A percentile compares a stretch with the other conserved stretches of the same genome.
Evolutionary conservation across 305 asterid genomes (phyloP).

Genomic region (Nicotiana rustica): DNA sequence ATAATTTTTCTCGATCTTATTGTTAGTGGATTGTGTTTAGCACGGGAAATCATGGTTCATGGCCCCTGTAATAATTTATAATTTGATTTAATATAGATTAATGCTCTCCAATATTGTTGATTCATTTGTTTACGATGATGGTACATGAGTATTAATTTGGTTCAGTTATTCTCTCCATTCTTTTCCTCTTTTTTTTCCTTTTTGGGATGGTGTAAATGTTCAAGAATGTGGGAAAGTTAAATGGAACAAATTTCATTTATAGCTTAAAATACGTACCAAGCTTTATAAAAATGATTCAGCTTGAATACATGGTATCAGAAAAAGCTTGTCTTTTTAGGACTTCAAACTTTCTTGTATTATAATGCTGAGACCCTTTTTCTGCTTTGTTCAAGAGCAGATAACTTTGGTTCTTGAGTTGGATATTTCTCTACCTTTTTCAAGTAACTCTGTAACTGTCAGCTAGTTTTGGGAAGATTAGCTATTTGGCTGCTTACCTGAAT

Average conservation of each 20-base stretch:
- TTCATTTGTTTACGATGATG: background rate
- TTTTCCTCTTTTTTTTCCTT: background rate
- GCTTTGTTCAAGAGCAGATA: too few species aligned
- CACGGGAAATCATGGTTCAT: background rate
- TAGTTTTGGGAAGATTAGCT: too few species aligned
- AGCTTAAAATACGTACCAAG: background rate
- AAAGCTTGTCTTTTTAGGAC: background rate
- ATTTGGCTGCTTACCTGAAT: too few species aligned
- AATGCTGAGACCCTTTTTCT: too few species aligned
- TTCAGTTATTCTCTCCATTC: background rate
- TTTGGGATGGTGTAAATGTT: background rate
- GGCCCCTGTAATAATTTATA: background rate
- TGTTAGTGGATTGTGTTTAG: background rate
- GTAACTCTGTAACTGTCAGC: too few species aligned
- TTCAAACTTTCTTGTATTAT: too few species aligned
- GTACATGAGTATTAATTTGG: background rate
- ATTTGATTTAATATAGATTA: background rate
- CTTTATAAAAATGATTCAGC: background rate
- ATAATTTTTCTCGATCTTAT: slow-evolving; percentile 11
- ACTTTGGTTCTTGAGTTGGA: too few species aligned
- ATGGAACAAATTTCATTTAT: background rate
- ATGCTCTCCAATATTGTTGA: background rate
- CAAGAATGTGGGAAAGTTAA: background rate
- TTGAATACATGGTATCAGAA: background rate
- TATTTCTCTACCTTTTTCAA: too few species aligned